Evolutionary conservation across 192 early-diverging fungal species (phyloP).

Genomic region (Coemansia furcata): DNA sequence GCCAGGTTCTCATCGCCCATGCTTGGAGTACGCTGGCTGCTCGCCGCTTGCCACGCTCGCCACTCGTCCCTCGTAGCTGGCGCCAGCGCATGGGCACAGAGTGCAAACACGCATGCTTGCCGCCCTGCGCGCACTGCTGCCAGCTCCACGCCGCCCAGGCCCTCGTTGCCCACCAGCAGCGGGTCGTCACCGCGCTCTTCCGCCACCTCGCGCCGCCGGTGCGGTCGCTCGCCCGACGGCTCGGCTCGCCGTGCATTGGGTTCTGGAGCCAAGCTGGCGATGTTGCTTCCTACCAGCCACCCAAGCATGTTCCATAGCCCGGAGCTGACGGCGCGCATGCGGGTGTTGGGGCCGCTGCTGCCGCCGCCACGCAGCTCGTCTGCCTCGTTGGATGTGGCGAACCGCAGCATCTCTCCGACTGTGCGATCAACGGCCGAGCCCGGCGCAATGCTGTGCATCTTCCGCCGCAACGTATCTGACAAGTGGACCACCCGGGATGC

Average conservation of each 20-base stretch:
- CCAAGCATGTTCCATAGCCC: slow-evolving; percentile 52
- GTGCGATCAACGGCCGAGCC: slow-evolving; percentile 7
- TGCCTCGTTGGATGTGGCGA: slow-evolving; percentile 2
- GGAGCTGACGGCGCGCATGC: slow-evolving; percentile 20
- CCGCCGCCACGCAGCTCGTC: not conserved
- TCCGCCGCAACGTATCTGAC: slow-evolving; percentile 45
- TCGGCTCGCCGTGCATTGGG: not conserved
- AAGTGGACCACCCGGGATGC: slow-evolving; percentile 33
- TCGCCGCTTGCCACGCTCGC: slow-evolving; percentile 27
- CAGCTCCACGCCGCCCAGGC: slow-evolving; percentile 43
- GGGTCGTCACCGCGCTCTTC: slow-evolving; percentile 34
- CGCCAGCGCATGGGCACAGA: slow-evolving; percentile 48
- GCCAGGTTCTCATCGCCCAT: slow-evolving; percentile 13
- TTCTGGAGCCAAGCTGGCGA: not conserved
- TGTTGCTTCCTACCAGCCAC: slow-evolving; percentile 36
- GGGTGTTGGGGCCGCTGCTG: not conserved
- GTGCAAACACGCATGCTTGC: slow-evolving; percentile 36
- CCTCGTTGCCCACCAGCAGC: slow-evolving; percentile 49
- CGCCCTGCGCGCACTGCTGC: slow-evolving; percentile 19
- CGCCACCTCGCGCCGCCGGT: slow-evolving; percentile 19
- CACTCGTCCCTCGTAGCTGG: slow-evolving; percentile 24
- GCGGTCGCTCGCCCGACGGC: not conserved
- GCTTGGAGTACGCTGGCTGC: not conserved
- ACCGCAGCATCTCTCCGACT: slow-evolving; percentile 35
- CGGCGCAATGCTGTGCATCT: slow-evolving; percentile 32